These are phyloP conservation scores for Bidens hawaiensis DNA, from an alignment of 140 eudicot genomes.

Conservation along the genomic window DNA sequence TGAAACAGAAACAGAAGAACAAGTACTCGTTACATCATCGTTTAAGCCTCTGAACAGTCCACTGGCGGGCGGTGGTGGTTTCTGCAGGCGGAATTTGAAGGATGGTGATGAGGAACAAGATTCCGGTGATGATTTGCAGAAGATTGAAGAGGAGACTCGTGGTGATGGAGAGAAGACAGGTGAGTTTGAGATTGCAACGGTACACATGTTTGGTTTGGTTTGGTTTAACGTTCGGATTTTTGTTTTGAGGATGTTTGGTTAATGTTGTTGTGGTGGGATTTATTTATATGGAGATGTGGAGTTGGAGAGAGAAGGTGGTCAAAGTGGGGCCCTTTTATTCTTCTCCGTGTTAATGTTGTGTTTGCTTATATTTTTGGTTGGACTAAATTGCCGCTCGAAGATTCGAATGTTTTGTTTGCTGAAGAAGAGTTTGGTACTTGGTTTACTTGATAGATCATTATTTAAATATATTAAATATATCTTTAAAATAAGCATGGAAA, in stretches of 20 bases:
- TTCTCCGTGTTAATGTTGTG: conserved; percentile 41
- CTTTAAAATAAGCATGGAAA: too few relatives aligned
- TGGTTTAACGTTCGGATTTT: conserved; percentile 34
- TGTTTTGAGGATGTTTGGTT: conserved; percentile 6
- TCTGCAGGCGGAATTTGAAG: conserved; percentile 39
- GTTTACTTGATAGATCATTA: too few relatives aligned
- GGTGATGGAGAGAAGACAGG: conserved; percentile 72
- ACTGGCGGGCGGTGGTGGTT: conserved; percentile 32
- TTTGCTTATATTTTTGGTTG: neutral
- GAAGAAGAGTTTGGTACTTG: neutral
- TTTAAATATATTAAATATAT: too few relatives aligned
- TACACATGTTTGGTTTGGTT: conserved; percentile 41
- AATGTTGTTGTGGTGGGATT: conserved; percentile 6
- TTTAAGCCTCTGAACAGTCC: conserved; percentile 34
- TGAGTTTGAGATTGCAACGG: conserved; percentile 65
- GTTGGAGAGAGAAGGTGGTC: conserved; percentile 2
- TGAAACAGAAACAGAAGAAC: conserved; percentile 22
- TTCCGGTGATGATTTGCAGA: conserved; percentile 41
- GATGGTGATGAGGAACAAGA: conserved; percentile 34
- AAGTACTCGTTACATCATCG: conserved; percentile 28
- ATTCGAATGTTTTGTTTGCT: too few relatives aligned
- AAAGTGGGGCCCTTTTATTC: conserved; percentile 25
- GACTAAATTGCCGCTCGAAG: conserved; percentile 20
- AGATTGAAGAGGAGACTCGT: conserved; percentile 37
- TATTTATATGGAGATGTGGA: conserved; percentile 13